A percentile compares a stretch with the other conserved stretches of the same genome.
Conservation (phyloP, 139 green algal species). For the Eudorina sp. region DNA sequence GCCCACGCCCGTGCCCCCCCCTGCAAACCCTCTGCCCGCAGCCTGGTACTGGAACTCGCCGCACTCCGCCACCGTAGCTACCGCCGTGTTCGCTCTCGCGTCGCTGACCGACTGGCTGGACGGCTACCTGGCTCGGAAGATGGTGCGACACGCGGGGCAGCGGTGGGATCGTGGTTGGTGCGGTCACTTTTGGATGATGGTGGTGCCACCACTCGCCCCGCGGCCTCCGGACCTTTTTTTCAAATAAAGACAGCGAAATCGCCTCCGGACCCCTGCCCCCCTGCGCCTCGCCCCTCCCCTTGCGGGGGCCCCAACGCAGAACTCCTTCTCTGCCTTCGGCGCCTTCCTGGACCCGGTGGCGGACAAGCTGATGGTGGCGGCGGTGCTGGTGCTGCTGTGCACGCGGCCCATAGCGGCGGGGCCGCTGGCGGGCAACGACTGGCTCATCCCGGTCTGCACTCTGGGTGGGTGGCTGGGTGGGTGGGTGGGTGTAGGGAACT, state of each 20-base stretch:
- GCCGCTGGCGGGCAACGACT: conserved; percentile 77
- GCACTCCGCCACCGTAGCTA: conserved; percentile 56
- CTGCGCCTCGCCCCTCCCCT: too few species aligned
- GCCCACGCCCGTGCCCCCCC: too few species aligned
- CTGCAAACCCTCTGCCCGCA: too few species aligned
- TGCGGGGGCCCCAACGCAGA: too few species aligned
- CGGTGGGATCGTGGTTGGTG: too few species aligned
- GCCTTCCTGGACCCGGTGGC: conserved; percentile 98
- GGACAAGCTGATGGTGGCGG: conserved; percentile 97
- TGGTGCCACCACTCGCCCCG: too few species aligned
- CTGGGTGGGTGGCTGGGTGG: conserved; percentile 52
- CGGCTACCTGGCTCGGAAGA: conserved; percentile 93
- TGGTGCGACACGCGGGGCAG: too few species aligned
- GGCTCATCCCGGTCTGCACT: conserved; percentile 79
- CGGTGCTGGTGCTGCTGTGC: conserved; percentile 87
- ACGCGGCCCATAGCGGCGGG: conserved; percentile 75
- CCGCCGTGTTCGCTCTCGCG: conserved; percentile 85
- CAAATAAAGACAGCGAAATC: too few species aligned
- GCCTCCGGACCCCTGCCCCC: too few species aligned
- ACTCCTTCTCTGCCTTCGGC: conserved; percentile 85
- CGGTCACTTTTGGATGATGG: too few species aligned
- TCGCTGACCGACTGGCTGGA: conserved; percentile 97
- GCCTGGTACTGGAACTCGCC: conserved; percentile 74
- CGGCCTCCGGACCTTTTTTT: too few species aligned
- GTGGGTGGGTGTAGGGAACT: too few species aligned